These are phyloP conservation scores for Xerophyta viscosa DNA, from an alignment of 106 monocot species.

Conservation along the genomic window DNA sequence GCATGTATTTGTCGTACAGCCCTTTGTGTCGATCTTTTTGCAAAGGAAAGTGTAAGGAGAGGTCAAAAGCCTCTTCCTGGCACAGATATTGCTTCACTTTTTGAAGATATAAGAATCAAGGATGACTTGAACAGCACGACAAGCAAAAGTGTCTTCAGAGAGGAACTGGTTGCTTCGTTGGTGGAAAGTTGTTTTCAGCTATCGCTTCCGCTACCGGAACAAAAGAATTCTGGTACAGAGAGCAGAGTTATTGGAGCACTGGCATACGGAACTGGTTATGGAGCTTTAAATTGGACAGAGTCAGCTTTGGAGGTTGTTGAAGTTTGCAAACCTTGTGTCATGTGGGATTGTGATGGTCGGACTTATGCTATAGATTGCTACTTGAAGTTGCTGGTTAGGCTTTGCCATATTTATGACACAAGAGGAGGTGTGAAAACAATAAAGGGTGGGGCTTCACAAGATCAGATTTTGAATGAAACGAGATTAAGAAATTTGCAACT, in stretches of 20 bases:
- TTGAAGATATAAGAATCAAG: constrained; percentile 85
- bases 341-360: constrained; percentile 95
- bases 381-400: constrained; percentile 93
- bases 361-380: constrained; percentile 99
- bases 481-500: constrained; percentile 82
- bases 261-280: constrained; percentile 98
- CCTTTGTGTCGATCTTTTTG: constrained; percentile 99
- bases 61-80: constrained; percentile 96
- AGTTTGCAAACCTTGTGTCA: constrained; percentile 92
- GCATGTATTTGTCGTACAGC: constrained; percentile 98
- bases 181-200: constrained; percentile 99
- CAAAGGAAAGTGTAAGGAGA: constrained; percentile 95
- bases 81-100: constrained; percentile 95
- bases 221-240: constrained; percentile 89
- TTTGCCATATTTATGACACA: constrained; percentile 98
- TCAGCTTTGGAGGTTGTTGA: constrained; percentile 93
- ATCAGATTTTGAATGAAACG: constrained; percentile 97
- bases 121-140: constrained; percentile 84
- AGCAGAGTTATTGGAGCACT: constrained; percentile 98
- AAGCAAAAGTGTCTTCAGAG: constrained; percentile 95
- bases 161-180: constrained; percentile 90
- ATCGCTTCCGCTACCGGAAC: constrained; percentile 89
- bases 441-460: constrained; percentile 88
- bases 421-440: constrained; percentile 95
- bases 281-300: constrained; percentile 96